Evolutionary conservation across 768 basidiomycete genomes (phyloP).

Genomic region (Cystobasidium ongulense): DNA sequence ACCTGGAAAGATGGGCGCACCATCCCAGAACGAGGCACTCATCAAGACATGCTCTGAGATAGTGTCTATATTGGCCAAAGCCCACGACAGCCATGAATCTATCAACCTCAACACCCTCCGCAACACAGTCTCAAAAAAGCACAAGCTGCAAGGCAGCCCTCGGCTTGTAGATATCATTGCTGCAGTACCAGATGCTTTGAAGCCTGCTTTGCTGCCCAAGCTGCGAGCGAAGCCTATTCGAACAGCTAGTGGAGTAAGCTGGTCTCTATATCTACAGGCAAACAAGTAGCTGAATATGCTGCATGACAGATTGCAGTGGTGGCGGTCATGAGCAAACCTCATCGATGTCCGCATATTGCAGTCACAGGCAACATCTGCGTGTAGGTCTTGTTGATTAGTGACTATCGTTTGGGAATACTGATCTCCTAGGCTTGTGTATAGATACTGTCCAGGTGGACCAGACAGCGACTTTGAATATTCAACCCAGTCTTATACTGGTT

Average conservation of each 20-base stretch:
- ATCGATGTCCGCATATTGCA: constrained; percentile 97
- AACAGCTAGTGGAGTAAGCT: constrained; percentile 85
- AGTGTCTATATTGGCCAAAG: constrained; percentile 83
- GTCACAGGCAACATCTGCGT: constrained; percentile 99
- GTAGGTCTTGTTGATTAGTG: too few species aligned
- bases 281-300: not conserved
- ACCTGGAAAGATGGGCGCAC: constrained; percentile 19
- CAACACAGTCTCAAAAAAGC: constrained; percentile 80
- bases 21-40: constrained; percentile 78
- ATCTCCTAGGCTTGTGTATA: constrained; percentile 41
- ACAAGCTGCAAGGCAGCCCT: constrained; percentile 74
- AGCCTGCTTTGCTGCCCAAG: constrained; percentile 79
- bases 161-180: constrained; percentile 95
- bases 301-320: constrained; percentile 82
- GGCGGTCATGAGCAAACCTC: constrained; percentile 99
- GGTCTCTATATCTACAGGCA: not conserved
- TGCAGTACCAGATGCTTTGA: constrained; percentile 95
- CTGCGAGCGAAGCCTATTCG: constrained; percentile 87
- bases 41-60: constrained; percentile 89
- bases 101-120: constrained; percentile 84
- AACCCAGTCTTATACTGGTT: constrained; percentile 61
- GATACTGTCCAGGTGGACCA: constrained; percentile 96
- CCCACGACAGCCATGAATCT: constrained; percentile 65
- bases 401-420: not conserved
- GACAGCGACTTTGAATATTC: constrained; percentile 99